Evolutionary conservation across 768 basidiomycete species (phyloP).

Genomic region (Cyclocybe aegerita): DNA sequence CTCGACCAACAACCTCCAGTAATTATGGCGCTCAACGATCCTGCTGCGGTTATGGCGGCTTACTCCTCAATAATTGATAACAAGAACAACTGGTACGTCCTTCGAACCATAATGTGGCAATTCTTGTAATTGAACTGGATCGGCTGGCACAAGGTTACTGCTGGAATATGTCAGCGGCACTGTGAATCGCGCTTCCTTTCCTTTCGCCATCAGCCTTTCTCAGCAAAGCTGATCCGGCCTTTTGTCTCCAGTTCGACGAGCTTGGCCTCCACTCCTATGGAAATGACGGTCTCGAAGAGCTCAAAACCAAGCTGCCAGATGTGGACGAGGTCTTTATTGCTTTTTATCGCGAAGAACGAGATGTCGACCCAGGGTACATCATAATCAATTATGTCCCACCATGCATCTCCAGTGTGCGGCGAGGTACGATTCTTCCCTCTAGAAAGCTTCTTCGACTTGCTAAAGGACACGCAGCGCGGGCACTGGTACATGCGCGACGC

Average conservation of each 20-base stretch:
- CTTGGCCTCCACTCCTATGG: slow-evolving; percentile 40
- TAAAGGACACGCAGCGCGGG: slow-evolving; percentile 33
- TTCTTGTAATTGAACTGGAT: neutral
- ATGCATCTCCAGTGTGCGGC: slow-evolving; percentile 33
- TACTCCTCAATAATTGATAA: slow-evolving; percentile 27
- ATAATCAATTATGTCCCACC: slow-evolving; percentile 46
- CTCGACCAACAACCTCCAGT: neutral
- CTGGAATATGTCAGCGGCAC: slow-evolving; percentile 25
- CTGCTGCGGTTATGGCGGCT: slow-evolving; percentile 25
- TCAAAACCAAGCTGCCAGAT: slow-evolving; percentile 44
- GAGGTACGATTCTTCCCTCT: slow-evolving; percentile 17
- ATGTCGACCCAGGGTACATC: slow-evolving; percentile 35
- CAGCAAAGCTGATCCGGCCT: slow-evolving; percentile 8
- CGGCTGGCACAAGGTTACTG: slow-evolving; percentile 18
- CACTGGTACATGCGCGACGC: slow-evolving; percentile 47
- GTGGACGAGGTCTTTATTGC: slow-evolving; percentile 39
- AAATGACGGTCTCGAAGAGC: slow-evolving; percentile 39
- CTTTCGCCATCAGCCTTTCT: neutral
- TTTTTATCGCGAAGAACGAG: slow-evolving; percentile 43
- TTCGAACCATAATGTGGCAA: neutral
- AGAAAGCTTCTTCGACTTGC: neutral
- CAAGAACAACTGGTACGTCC: slow-evolving; percentile 24
- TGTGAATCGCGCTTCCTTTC: slow-evolving; percentile 15
- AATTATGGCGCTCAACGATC: slow-evolving; percentile 28
- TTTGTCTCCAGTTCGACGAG: slow-evolving; percentile 32